Conservation (phyloP, 768 basidiomycete species). For the Lentinula sp. region DNA sequence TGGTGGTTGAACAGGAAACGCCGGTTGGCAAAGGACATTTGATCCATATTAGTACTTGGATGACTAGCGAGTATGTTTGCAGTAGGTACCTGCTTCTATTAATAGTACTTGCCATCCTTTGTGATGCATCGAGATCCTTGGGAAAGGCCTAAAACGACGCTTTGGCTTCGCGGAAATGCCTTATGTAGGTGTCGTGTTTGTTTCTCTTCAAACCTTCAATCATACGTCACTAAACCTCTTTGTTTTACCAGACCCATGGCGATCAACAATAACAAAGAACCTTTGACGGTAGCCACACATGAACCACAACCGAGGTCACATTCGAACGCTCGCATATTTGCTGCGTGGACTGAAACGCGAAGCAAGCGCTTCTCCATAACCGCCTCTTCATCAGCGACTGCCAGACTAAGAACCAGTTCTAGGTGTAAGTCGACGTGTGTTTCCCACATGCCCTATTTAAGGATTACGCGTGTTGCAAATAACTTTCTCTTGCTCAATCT, state of each 20-base stretch:
- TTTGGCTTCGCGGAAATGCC: too few relatives aligned
- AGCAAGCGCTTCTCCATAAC: not conserved
- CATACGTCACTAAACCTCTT: too few relatives aligned
- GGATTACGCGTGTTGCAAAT: not conserved
- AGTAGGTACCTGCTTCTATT: not conserved
- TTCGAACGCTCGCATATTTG: not conserved
- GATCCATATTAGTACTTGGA: not conserved
- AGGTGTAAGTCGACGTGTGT: not conserved
- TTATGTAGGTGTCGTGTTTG: too few relatives aligned
- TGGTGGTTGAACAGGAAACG: conserved; percentile 44
- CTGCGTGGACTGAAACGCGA: conserved; percentile 1
- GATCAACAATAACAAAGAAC: not conserved
- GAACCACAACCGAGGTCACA: not conserved
- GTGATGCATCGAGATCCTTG: too few relatives aligned
- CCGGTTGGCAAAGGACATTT: conserved; percentile 6
- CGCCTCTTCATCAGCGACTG: too few relatives aligned
- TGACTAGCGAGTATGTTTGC: not conserved
- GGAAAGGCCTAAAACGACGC: too few relatives aligned
- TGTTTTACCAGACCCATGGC: too few relatives aligned
- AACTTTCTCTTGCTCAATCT: not conserved
- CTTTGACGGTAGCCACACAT: not conserved
- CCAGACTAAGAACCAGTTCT: not conserved
- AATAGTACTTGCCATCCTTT: too few relatives aligned
- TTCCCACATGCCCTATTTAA: conserved; percentile 2
- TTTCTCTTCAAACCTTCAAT: too few relatives aligned